Conservation (phyloP, 768 basidiomycete genomes). For the Brasilioporus rufonigricans region DNA sequence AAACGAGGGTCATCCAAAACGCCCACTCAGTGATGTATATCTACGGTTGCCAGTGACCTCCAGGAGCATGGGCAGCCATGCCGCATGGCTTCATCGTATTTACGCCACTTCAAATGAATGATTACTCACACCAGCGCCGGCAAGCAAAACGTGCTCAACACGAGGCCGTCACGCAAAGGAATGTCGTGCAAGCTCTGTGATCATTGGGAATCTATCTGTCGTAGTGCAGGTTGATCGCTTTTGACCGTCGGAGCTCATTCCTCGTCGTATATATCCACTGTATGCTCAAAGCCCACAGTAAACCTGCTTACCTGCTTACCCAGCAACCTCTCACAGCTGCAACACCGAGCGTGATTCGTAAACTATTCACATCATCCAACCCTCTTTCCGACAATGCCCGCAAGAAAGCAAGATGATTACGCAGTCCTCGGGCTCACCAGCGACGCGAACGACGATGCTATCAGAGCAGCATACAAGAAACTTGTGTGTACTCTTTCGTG, state of each 20-base stretch:
- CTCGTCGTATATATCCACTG: conserved; percentile 28
- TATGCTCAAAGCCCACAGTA: conserved; percentile 11
- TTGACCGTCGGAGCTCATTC: conserved; percentile 21
- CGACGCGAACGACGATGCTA: conserved; percentile 48
- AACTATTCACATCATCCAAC: conserved; percentile 8
- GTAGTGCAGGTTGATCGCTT: conserved; percentile 21
- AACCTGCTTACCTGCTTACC: conserved; percentile 8
- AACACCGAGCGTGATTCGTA: conserved; percentile 7
- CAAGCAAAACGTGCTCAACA: conserved; percentile 35
- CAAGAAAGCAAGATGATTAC: conserved; percentile 30
- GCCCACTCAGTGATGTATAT: background rate
- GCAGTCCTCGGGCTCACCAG: conserved; percentile 45
- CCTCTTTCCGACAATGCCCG: conserved; percentile 28
- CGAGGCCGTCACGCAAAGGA: conserved; percentile 25
- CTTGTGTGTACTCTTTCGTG: conserved; percentile 41
- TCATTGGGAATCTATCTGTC: conserved; percentile 23
- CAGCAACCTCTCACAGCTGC: conserved; percentile 6
- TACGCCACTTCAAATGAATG: conserved; percentile 22
- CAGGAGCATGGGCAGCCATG: background rate
- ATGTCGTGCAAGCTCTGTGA: conserved; percentile 22
- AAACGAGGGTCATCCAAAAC: background rate
- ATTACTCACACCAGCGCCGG: conserved; percentile 29
- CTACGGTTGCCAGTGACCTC: background rate
- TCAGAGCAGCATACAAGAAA: conserved; percentile 61
- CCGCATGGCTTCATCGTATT: conserved; percentile 14